A percentile compares a stretch with the other conserved stretches of the same genome.
phyloP scores from a whole-genome alignment of 306 rosid species.

The Acacia acuminata region DNA sequence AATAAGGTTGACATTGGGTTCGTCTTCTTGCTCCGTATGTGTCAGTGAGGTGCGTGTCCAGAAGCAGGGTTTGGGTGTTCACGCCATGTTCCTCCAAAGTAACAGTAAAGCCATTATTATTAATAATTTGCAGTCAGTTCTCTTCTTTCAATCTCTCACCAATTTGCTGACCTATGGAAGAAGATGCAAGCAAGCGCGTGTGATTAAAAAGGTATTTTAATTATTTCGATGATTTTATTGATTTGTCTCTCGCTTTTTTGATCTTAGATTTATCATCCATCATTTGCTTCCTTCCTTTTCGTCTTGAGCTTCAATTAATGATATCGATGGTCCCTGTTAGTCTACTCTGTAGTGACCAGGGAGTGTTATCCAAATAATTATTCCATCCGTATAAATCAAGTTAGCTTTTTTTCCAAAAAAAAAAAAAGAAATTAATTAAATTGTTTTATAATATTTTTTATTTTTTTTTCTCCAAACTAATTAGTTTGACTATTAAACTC shows the following conservation, averaged over 20 bases:
- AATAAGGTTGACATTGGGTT: neutral
- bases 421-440: no score
- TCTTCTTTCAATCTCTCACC: neutral
- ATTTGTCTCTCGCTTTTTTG: neutral
- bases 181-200: slow-evolving; percentile 7
- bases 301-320: neutral
- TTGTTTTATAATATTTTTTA: no score
- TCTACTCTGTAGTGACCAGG: neutral
- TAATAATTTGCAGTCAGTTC: slow-evolving; percentile 1
- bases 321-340: neutral
- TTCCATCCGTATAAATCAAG: no score
- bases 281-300: neutral
- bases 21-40: neutral
- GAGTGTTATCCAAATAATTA: neutral
- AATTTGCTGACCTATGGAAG: neutral
- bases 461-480: no score
- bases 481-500: no score
- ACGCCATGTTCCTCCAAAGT: slow-evolving; percentile 24
- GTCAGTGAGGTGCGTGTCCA: neutral
- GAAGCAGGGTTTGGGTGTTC: neutral
- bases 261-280: neutral
- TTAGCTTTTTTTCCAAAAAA: no score
- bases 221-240: slow-evolving; percentile 26
- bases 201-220: neutral
- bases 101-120: slow-evolving; percentile 15